These are phyloP conservation scores for Mucor circinelloides DNA, from an alignment of 371 early-diverging fungal species.

Conservation along the genomic window DNA sequence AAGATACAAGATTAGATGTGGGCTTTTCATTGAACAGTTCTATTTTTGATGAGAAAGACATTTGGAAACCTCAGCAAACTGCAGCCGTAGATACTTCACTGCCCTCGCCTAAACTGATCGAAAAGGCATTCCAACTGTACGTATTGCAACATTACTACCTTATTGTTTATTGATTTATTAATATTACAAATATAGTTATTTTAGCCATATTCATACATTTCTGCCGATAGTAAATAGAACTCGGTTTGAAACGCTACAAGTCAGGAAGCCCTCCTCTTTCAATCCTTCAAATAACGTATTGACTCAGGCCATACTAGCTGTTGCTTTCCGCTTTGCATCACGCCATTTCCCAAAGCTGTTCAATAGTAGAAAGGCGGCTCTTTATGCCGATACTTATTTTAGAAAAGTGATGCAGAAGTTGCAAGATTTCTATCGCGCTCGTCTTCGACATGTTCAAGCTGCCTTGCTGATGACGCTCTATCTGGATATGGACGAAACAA, in stretches of 20 bases:
- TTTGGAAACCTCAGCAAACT: not conserved
- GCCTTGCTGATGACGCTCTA: conserved; percentile 46
- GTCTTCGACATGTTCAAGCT: conserved; percentile 49
- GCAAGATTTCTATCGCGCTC: conserved; percentile 31
- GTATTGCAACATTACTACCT: not conserved
- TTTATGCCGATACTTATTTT: conserved; percentile 42
- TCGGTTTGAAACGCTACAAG: conserved; percentile 47
- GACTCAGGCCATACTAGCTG: conserved; percentile 53
- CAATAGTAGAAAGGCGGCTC: conserved; percentile 21
- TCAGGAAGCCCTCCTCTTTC: conserved; percentile 20
- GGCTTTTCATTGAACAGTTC: conserved; percentile 42
- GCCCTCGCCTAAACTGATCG: conserved; percentile 9
- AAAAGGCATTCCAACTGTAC: conserved; percentile 28
- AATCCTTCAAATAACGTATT: conserved; percentile 29
- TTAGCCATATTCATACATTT: conserved; percentile 58
- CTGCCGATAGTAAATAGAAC: conserved; percentile 60
- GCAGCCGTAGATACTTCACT: not conserved
- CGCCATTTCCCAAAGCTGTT: conserved; percentile 30
- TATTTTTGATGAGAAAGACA: conserved; percentile 28
- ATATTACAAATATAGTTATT: conserved; percentile 44
- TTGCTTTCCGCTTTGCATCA: conserved; percentile 47
- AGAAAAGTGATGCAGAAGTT: conserved; percentile 41
- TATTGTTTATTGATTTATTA: not conserved
- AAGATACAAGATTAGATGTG: conserved; percentile 35
- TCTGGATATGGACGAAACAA: conserved; percentile 47